phyloP scores from a whole-genome alignment of 176 grass and related monocot species.

The Zoysia japonica region DNA sequence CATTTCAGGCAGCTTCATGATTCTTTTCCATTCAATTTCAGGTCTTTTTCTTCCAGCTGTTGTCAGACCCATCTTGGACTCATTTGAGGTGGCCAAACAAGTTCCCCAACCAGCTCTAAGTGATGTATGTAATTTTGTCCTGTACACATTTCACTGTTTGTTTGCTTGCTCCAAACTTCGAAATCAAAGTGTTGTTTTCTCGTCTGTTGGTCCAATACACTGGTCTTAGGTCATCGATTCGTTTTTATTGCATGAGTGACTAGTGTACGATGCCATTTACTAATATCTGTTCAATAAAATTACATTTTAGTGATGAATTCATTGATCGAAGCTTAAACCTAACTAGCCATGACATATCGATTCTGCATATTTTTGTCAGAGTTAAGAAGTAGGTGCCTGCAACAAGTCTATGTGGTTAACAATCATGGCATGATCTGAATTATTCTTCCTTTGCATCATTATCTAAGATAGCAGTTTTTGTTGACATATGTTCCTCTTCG shows the following conservation, averaged over 20 bases:
- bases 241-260: not conserved
- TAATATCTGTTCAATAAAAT: not conserved
- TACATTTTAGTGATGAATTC: not conserved
- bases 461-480: not conserved
- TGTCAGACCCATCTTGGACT: constrained; percentile 78
- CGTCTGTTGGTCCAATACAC: not conserved
- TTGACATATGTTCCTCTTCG: constrained; percentile 1
- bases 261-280: not conserved
- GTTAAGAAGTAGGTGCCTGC: not conserved
- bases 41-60: constrained; percentile 79
- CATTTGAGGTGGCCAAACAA: constrained; percentile 65
- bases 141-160: not conserved
- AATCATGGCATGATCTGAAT: not conserved
- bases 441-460: not conserved
- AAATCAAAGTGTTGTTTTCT: constrained; percentile 33
- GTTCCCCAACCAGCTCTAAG: constrained; percentile 55
- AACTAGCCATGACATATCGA: not conserved
- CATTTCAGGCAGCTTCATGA: not conserved
- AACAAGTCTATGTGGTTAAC: not conserved
- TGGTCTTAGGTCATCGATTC: not conserved
- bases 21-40: constrained; percentile 40
- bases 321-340: constrained; percentile 16
- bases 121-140: constrained; percentile 56
- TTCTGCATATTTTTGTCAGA: not conserved
- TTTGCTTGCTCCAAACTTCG: not conserved